Base-by-base conservation (phyloP, 225 moss, liverwort and hornwort genomes). In the Bryoerythrophyllum caledonicum region DNA sequence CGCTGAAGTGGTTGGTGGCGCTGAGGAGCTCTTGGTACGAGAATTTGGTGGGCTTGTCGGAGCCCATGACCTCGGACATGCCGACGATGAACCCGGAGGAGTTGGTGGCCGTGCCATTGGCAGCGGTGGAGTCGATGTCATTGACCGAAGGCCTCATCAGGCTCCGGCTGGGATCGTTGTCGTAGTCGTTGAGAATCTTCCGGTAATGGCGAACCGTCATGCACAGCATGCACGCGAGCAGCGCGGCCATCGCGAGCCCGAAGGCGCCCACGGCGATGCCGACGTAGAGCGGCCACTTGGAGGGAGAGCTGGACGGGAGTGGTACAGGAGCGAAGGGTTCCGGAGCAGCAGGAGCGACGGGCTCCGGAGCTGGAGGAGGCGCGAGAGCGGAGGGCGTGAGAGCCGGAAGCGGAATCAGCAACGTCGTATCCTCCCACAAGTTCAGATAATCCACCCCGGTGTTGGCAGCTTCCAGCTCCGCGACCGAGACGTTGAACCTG, bases 31-130 rank as follows among this genome's bases (percentile, higher is more conserved):
- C 87, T 1, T 84, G 74, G 48, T 79, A 90, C 2, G 79, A 75
- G 81, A 90, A 94, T 24, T 85, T 71, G 15, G 67, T 43, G 3
- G 91, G 91, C 73, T 75, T 94, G 55, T 90, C 89, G n/a, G 81
- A 74, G 27, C 81, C 90, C 80, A 94, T 79, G 17, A 94, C 70
- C 55, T 84, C 86, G 13, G 81, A 84, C 88, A 94, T 87, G 21
- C 77, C 87, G 27, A 43, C 72, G 5, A 94, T 67, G 23, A 83
- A 79, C 64, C 85, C 88, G 28, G 63, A 54, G 28, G 63, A 54
- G 73, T 41, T 63, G 10, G 27, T 58, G n/a, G 2, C 28, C 1
- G 70, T 52, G 17, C 61, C 67, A 44, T 65, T 43, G 8, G 19
- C 13, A 40, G 71, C 43, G 25, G 38, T 40, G 41, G 82, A 66